These are phyloP conservation scores for Cucurbita moschata DNA, from an alignment of 306 rosid genomes.

Conservation along the genomic window DNA sequence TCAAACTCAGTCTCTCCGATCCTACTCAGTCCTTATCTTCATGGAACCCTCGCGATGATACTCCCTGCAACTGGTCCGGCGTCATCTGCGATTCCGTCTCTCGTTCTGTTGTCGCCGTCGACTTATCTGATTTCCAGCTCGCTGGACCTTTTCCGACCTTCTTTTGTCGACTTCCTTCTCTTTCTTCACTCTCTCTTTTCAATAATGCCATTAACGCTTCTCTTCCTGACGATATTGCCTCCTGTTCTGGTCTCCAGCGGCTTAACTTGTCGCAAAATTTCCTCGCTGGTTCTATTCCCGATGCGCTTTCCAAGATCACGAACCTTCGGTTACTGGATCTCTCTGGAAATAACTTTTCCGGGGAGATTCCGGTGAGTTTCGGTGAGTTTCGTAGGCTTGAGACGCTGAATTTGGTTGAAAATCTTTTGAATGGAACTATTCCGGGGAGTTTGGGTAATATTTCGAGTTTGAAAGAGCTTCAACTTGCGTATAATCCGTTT, in stretches of 20 bases:
- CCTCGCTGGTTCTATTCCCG: conserved; percentile 40
- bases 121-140: conserved; percentile 16
- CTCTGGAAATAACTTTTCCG: conserved; percentile 50
- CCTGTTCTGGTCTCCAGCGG: conserved; percentile 22
- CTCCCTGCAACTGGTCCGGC: conserved; percentile 52
- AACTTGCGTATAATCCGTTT: conserved; percentile 42
- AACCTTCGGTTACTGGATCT: conserved; percentile 32
- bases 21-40: conserved; percentile 22
- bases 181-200: conserved; percentile 17
- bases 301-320: conserved; percentile 21
- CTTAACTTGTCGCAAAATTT: conserved; percentile 39
- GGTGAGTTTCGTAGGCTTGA: conserved; percentile 25
- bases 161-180: conserved; percentile 37
- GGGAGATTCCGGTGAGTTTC: conserved; percentile 34
- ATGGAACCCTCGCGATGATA: conserved; percentile 39
- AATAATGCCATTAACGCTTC: conserved; percentile 25
- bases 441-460: conserved; percentile 34
- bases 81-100: conserved; percentile 22
- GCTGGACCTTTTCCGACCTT: conserved; percentile 33
- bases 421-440: conserved; percentile 34
- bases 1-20: conserved; percentile 35
- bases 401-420: conserved; percentile 17
- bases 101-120: conserved; percentile 23
- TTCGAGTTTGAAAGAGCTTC: conserved; percentile 29
- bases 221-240: conserved; percentile 18